phyloP scores from a whole-genome alignment of 2,329 filamentous ascomycete species.

The Diaporthe sp. region DNA sequence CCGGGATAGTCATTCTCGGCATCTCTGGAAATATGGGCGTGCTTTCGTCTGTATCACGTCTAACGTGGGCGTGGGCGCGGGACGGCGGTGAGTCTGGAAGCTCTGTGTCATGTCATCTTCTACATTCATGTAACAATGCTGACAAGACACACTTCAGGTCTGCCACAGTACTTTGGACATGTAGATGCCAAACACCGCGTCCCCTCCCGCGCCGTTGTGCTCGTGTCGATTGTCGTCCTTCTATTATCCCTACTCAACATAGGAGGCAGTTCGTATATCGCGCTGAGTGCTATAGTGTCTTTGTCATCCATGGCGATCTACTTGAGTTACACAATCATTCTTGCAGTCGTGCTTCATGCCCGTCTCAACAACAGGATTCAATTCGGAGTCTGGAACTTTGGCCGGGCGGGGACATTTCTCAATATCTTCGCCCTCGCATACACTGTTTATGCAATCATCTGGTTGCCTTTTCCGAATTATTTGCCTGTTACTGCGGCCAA shows the following conservation, averaged over 20 bases:
- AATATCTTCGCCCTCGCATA: slow-evolving; percentile 41
- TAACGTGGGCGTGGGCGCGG: slow-evolving; percentile 63
- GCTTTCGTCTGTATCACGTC: slow-evolving; percentile 60
- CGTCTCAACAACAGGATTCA: slow-evolving; percentile 29
- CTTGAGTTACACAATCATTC: slow-evolving; percentile 41
- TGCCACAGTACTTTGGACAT: slow-evolving; percentile 36
- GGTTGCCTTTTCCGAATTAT: slow-evolving; percentile 40
- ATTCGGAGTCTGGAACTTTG: slow-evolving; percentile 38
- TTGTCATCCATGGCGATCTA: slow-evolving; percentile 49
- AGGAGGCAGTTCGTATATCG: slow-evolving; percentile 51
- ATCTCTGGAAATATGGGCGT: slow-evolving; percentile 56
- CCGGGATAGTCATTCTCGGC: slow-evolving; percentile 53
- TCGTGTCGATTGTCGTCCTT: slow-evolving; percentile 50
- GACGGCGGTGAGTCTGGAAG: slow-evolving; percentile 53
- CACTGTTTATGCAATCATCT: slow-evolving; percentile 40
- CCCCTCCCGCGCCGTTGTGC: slow-evolving; percentile 53
- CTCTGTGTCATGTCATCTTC: slow-evolving; percentile 52
- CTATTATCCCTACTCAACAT: slow-evolving; percentile 55
- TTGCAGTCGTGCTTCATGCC: slow-evolving; percentile 37
- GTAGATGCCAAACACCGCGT: slow-evolving; percentile 50
- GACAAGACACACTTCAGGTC: slow-evolving; percentile 37
- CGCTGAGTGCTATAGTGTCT: slow-evolving; percentile 55
- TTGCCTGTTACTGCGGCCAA: slow-evolving; percentile 42
- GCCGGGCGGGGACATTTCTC: slow-evolving; percentile 33
- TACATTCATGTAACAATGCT: slow-evolving; percentile 49